Evolutionary conservation across 345 rosid genomes (phyloP), one percentile per base, ranked within the genome.

Genomic region (Sonneratia caseolaris): DNA sequence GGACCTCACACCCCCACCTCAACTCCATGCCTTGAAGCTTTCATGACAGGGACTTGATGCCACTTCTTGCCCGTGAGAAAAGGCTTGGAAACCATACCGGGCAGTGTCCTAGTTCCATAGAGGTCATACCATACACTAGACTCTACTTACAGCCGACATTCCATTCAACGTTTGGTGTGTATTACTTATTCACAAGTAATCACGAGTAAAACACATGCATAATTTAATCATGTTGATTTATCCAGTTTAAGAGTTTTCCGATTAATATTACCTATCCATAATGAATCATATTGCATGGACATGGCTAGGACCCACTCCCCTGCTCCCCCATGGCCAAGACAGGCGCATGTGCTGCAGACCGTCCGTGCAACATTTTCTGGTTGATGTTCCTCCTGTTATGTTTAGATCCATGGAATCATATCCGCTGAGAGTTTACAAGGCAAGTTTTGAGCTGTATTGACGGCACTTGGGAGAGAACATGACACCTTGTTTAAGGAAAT

Each of bases 41-140:
- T 40, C 70, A n/a, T 40, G 70, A 68, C 53, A 43, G 32, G 48
- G 70, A 68, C 70, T 42, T 40, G 70, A 68, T 45, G 49, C 70
- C 48, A 68, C 49, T 68, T 68, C 48, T 40, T 42, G 70, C 48
- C 37, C 56, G 22, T 32, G 53, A 45, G 55, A 68, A 68, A 45
- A 48, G 10, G 49, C 11, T 4, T 4, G 24, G 37, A 32, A 13
- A 27, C 37, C 38, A 24, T 32, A 35, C 38, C 6, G 13, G 66
- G 18, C 32, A 43, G 24, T 68, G 70, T 45, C 55, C 36, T 22
- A 45, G 48, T 21, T 42, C 56, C 14, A 40, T 19, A 37, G n/a
- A 16, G 32, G 24, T 13, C 13, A 18, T 18, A 19, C 7, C 48
- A 40, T 19, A 27, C 22, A 11, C 43, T 15, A 6, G 43, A 35